Evolutionary conservation across 2,329 filamentous ascomycete species (phyloP).

Genomic region (Clonostachys byssicola): DNA sequence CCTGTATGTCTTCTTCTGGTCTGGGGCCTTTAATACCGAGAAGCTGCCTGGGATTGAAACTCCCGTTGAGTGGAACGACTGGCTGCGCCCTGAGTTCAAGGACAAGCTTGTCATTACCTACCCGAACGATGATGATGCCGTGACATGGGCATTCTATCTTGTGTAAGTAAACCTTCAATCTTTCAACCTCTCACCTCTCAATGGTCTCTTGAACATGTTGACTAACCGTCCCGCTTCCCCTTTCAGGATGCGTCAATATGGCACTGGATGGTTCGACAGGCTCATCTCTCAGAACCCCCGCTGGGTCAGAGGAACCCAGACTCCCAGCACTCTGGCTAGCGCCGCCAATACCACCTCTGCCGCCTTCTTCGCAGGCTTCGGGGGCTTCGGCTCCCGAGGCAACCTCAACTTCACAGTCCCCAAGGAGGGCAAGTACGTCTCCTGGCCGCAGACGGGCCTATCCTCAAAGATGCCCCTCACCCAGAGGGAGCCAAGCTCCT

Average conservation of each 20-base stretch:
- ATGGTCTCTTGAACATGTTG: too few relatives aligned
- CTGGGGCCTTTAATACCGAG: slow-evolving; percentile 26
- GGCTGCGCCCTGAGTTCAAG: slow-evolving; percentile 44
- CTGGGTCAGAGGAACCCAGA: slow-evolving; percentile 48
- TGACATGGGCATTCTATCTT: slow-evolving; percentile 43
- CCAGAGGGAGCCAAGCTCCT: slow-evolving; percentile 47
- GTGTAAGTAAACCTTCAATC: slow-evolving; percentile 25
- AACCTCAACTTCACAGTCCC: slow-evolving; percentile 20
- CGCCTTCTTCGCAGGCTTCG: slow-evolving; percentile 24
- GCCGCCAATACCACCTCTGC: slow-evolving; percentile 18
- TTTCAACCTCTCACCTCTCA: background rate
- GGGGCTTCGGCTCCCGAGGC: slow-evolving; percentile 7
- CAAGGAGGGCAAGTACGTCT: slow-evolving; percentile 32
- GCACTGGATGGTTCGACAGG: slow-evolving; percentile 38
- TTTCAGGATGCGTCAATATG: slow-evolving; percentile 29
- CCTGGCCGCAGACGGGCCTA: slow-evolving; percentile 42
- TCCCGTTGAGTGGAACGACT: slow-evolving; percentile 34
- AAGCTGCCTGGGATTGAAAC: slow-evolving; percentile 22
- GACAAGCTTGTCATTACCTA: slow-evolving; percentile 49
- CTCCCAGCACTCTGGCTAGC: slow-evolving; percentile 27
- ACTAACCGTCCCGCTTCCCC: background rate
- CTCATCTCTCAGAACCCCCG: slow-evolving; percentile 41
- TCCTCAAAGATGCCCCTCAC: slow-evolving; percentile 41
- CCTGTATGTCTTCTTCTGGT: slow-evolving; percentile 29
- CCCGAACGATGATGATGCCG: slow-evolving; percentile 54